Conservation (phyloP, 805 yeast species). For the Brettanomyces sp. region DNA sequence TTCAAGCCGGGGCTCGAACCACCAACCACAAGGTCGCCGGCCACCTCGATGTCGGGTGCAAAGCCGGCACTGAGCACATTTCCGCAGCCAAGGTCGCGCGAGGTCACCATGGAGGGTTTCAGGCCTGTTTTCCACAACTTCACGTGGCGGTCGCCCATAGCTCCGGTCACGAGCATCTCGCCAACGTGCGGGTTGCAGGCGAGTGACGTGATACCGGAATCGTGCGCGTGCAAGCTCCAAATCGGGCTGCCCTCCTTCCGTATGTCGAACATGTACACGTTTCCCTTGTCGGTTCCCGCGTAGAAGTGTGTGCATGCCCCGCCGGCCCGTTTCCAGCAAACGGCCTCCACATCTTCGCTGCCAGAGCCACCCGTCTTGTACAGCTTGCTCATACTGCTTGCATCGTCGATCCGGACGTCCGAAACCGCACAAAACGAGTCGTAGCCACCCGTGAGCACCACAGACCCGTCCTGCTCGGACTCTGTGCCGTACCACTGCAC, state of each 20-base stretch:
- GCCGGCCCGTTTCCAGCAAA: conserved; percentile 59
- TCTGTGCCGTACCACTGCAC: conserved; percentile 74
- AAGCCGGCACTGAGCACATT: conserved; percentile 76
- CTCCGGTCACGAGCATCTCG: conserved; percentile 76
- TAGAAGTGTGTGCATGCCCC: conserved; percentile 36
- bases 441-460: conserved; percentile 86
- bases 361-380: conserved; percentile 44
- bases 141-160: conserved; percentile 80
- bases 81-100: conserved; percentile 91
- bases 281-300: conserved; percentile 90
- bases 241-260: conserved; percentile 59
- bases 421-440: conserved; percentile 75
- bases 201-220: conserved; percentile 81
- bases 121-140: conserved; percentile 75
- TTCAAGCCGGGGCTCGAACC: conserved; percentile 80
- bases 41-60: conserved; percentile 74
- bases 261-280: conserved; percentile 80
- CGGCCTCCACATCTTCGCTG: conserved; percentile 74
- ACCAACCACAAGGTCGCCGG: conserved; percentile 78
- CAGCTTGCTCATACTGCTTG: conserved; percentile 46
- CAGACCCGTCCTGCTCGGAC: conserved; percentile 40
- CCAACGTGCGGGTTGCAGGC: conserved; percentile 58
- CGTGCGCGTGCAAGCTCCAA: conserved; percentile 97
- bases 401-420: conserved; percentile 74
- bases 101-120: conserved; percentile 75